Evolutionary conservation across 306 rosid species (phyloP), one percentile per base, ranked within the genome.

Genomic region (Gastrolobium bilobum): DNA sequence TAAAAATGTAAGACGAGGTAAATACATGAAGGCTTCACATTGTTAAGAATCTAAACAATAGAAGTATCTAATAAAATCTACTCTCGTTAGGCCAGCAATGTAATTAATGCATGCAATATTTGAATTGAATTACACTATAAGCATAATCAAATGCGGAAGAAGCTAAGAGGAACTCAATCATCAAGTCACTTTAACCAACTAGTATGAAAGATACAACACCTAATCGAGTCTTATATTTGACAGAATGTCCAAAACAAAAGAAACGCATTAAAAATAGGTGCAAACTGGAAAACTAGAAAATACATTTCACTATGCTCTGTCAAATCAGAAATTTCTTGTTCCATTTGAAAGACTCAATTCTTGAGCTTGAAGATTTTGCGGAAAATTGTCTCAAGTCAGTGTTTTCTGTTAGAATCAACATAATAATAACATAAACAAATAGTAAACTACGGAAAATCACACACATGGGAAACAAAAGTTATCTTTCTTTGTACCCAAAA

Each of bases 81-180:
- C 44, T 63, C 51, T 60, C 8, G 0, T 65, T 9, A 39, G 52
- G 59, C 48, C 9, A 33, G 39, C 30, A 29, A 62, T 54, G 33
- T 48, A 67, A 20, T 48, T 58, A 7, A 40, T 15, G 53, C 63
- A 70, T 82, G 71, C 79, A 62, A 26, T 29, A 39, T 71, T 26
- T 56, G 10, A 66, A 56, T 58, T 50, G 64, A 52, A 50, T 10
- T 52, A 13, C 48, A 69, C 7, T 26, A 38, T 29, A 40, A 3
- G 44, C 31, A 73, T 10, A 6, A 79, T 61, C 46, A 80, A 52
- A 42, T 64, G 30, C 13, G 34, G 68, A 46, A 56, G 31, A 57
- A 52, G 7, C 14, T 64, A 11, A 75, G 51, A 73, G 70, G 35
- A 73, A 81, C 4, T 15, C 31, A 79, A 35, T 47, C 63, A 47